Evolutionary conservation across 2,329 filamentous ascomycete species (phyloP), one percentile per base, ranked within the genome.

Genomic region (Aspergillus tubingensis): DNA sequence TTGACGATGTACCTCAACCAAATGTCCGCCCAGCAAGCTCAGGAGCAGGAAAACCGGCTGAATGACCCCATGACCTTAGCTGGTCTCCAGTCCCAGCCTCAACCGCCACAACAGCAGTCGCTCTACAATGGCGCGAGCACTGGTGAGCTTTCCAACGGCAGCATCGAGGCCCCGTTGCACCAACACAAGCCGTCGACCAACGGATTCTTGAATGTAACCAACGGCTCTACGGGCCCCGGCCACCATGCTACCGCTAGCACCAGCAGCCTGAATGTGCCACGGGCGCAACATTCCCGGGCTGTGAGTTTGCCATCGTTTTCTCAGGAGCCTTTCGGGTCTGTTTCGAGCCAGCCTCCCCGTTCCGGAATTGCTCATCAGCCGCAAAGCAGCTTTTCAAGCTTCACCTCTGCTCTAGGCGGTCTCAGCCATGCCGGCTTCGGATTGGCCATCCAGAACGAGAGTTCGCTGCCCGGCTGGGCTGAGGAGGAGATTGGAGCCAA

Each of bases 1-100:
- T 78, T 98, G 75, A 96, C 93, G 23, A 88, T 97, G 86, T 98
- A 97, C 74, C 84, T 97, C 61, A 94, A 88, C 77, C 92, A 96
- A 72, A 86, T 94, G 68, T 81, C 75, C 58, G 79, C 74, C 60
- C 80, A 78, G 68, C 78, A 75, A 66, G 85, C 86, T 15, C 89
- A 91, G 65, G 90, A 93, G 66, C 90, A 92, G 63, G 86, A 82
- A 54, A 77, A 77, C 54, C 77, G 75, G 3, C 66, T 82, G 52
- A 76, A 69, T 52, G 79, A 80, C 57, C 70, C 75, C 7, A 74
- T 81, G 65, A 68, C 75, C 25, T 72, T 80, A 57, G 73, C 74
- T 11, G 70, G 75, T 47, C 68, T 82, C 19, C 83, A 84, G 62
- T 83, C 89, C 32, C 88, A 91, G 66, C 88, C 92, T 65, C 80